Percentiles rank a stretch among this genome's conserved stretches.
phyloP scores from a whole-genome alignment of 345 rosid species.

The Nephelium lappaceum region DNA sequence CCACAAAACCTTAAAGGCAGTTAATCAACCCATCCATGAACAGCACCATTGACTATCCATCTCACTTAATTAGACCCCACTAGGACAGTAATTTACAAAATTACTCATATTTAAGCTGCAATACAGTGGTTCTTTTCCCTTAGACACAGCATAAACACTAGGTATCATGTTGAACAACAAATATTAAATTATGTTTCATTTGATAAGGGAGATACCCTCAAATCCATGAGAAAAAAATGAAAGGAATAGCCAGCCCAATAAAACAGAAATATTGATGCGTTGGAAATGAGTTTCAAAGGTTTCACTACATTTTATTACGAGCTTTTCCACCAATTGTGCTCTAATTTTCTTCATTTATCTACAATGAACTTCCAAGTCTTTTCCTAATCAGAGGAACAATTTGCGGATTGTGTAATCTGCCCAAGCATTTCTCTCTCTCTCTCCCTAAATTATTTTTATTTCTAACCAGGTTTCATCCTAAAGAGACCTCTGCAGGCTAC shows the following conservation, averaged over 20 bases:
- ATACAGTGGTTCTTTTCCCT: neutral
- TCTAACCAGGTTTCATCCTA: neutral
- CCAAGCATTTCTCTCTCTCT: neutral
- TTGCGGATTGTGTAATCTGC: neutral
- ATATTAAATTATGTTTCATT: neutral
- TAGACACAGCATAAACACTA: neutral
- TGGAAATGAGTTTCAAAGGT: neutral
- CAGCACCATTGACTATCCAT: neutral
- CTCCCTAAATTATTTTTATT: too few relatives aligned
- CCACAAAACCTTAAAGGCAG: neutral
- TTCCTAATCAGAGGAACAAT: neutral
- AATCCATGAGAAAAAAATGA: neutral
- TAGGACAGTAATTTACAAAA: neutral
- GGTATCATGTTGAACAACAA: neutral
- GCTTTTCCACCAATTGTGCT: slow-evolving; percentile 2
- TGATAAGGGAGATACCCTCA: neutral
- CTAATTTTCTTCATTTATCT: slow-evolving; percentile 1
- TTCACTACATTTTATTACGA: neutral
- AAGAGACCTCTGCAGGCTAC: neutral
- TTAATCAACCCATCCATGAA: neutral
- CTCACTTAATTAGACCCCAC: neutral
- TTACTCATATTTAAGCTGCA: neutral
- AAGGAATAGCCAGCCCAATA: neutral
- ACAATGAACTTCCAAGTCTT: neutral
- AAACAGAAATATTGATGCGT: neutral